A percentile compares a stretch with the other conserved stretches of the same genome.
phyloP scores from a whole-genome alignment of 164 flowering plant genomes.

The Santalum album region DNA sequence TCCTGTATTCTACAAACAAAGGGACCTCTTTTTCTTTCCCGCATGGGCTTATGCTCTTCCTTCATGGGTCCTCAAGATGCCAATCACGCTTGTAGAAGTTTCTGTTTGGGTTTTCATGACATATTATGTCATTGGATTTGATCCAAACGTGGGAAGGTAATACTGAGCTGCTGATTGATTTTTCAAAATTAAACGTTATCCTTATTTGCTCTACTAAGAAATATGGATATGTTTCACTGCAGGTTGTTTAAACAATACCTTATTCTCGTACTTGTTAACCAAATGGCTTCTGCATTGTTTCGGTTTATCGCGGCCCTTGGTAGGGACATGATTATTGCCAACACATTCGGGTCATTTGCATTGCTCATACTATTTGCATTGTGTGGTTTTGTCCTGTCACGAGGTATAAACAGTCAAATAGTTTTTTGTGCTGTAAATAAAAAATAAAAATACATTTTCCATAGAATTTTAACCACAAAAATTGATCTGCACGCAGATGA shows the following conservation, averaged over 20 bases:
- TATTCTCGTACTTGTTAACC: constrained; percentile 32
- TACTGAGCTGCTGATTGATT: neutral
- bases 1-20: constrained; percentile 47
- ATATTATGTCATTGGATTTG: constrained; percentile 51
- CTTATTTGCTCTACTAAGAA: neutral
- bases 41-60: constrained; percentile 35
- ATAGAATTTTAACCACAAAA: neutral
- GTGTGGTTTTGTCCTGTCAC: constrained; percentile 59
- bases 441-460: neutral
- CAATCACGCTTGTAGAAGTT: constrained; percentile 39
- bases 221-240: constrained; percentile 6
- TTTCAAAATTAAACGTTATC: neutral
- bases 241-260: constrained; percentile 51
- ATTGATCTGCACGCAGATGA: constrained; percentile 14
- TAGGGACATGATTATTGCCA: constrained; percentile 43
- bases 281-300: constrained; percentile 52
- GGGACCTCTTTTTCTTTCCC: constrained; percentile 45
- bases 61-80: constrained; percentile 38
- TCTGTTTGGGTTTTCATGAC: constrained; percentile 41
- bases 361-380: constrained; percentile 31
- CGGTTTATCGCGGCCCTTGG: constrained; percentile 47
- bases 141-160: constrained; percentile 43
- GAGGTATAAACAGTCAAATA: constrained; percentile 30
- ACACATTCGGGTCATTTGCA: constrained; percentile 47
- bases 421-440: neutral